Evolutionary conservation across 345 rosid species (phyloP), one percentile per base, ranked within the genome.

Genomic region (Dipteronia dyeriana): DNA sequence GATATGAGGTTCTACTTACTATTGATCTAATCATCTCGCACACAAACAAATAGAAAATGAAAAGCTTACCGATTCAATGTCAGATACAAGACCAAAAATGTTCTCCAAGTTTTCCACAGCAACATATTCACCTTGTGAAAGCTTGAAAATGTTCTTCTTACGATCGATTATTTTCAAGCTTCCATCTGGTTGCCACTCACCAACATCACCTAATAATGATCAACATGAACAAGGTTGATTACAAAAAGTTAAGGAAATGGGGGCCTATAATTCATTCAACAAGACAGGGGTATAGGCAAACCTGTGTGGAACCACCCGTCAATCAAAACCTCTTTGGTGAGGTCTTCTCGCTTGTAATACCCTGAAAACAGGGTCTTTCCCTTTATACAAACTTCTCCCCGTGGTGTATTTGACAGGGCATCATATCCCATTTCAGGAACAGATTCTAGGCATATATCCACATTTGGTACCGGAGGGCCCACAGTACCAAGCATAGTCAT

Each of bases 261-360:
- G 31, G 61, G 59, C 17, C 13, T 25, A 31, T 53, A 2, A 43
- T 22, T 41, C 39, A 31, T 29, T 70, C 66, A 41, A 80, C 19
- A 49, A 49, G 65, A 65, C 22, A 66, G 9, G 43, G 25, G 14
- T 56, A 41, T 47, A 16, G 49, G 29, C 76, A 67, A 74, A 88
- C 99, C 99, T 81, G 98, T 96, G 83, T 94, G 98, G 83, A 96
- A 89, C 98, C 97, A 96, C 9, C 98, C 98, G 82, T 94, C 98
- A 74, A 86, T 68, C 82, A 96, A 11, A 72, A 92, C 97, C 83
- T 96, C 98, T 78, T 86, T 75, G 26, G 97, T 92, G 23, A 94
- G 93, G 79, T 96, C 99, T 68, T 94, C 95, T 64, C 97, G 94
- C 82, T 92, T 96, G 81, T 94, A 86, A 81, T 96, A 94, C 17